phyloP scores from a whole-genome alignment of 2,329 filamentous ascomycete species.

The Phialophora chinensis region DNA sequence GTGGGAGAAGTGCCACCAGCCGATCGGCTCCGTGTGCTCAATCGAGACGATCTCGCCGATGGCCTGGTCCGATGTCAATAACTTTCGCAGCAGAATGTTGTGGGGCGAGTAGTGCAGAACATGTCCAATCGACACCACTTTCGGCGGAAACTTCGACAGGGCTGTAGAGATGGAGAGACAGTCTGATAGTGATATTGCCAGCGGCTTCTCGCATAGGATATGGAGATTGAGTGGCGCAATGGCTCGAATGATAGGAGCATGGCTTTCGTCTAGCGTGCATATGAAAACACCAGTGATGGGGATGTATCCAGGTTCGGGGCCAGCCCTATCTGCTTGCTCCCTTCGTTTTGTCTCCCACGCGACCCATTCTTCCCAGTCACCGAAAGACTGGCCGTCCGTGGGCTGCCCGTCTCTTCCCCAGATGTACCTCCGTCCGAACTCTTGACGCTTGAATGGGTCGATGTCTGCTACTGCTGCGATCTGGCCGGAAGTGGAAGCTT shows the following conservation, averaged over 20 bases:
- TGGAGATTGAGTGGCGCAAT: slow-evolving; percentile 74
- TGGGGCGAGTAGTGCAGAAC: slow-evolving; percentile 92
- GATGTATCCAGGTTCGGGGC: slow-evolving; percentile 60
- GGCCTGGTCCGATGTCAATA: slow-evolving; percentile 74
- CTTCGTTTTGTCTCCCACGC: slow-evolving; percentile 68
- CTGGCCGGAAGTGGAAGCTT: slow-evolving; percentile 49
- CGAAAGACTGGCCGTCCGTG: slow-evolving; percentile 70
- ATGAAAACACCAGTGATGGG: slow-evolving; percentile 63
- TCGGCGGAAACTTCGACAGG: slow-evolving; percentile 40
- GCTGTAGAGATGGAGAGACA: slow-evolving; percentile 63
- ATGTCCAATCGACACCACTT: slow-evolving; percentile 88
- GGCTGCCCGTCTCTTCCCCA: slow-evolving; percentile 63
- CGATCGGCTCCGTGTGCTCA: slow-evolving; percentile 91
- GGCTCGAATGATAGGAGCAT: slow-evolving; percentile 78
- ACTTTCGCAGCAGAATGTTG: slow-evolving; percentile 80
- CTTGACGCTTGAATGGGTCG: slow-evolving; percentile 73
- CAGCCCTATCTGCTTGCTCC: slow-evolving; percentile 53
- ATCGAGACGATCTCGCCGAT: slow-evolving; percentile 86
- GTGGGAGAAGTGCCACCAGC: slow-evolving; percentile 95
- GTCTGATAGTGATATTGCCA: slow-evolving; percentile 78
- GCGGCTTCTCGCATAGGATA: slow-evolving; percentile 93
- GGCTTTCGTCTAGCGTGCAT: slow-evolving; percentile 85
- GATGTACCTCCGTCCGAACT: slow-evolving; percentile 74
- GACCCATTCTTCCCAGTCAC: slow-evolving; percentile 77
- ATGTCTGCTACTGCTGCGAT: slow-evolving; percentile 84